Evolutionary conservation across 2,329 filamentous ascomycete genomes (phyloP).

Genomic region (Ceratocystis colombiana): DNA sequence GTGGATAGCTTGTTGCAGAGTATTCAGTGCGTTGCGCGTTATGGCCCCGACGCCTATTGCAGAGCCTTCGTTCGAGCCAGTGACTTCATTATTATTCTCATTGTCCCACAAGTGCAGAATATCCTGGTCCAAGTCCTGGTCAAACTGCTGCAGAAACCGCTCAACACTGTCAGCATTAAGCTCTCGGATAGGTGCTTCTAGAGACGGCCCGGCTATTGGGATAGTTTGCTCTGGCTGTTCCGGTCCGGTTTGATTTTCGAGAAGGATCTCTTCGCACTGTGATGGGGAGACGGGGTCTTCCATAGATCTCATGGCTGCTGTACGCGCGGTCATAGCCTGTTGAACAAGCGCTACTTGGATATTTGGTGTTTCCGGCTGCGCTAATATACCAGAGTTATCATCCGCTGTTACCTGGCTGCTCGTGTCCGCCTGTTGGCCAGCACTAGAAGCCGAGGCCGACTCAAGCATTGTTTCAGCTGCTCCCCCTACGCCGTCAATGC

Average conservation of each 20-base stretch:
- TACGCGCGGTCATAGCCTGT: conserved; percentile 25
- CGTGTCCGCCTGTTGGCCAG: background rate
- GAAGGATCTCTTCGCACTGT: background rate
- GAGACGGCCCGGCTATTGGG: background rate
- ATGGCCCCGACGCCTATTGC: conserved; percentile 29
- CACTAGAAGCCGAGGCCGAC: background rate
- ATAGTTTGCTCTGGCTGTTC: background rate
- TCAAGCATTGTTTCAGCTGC: background rate
- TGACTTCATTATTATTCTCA: conserved; percentile 30
- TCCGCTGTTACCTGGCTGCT: background rate
- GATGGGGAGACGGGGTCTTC: background rate
- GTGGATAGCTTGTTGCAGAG: conserved; percentile 23
- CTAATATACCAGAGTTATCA: background rate
- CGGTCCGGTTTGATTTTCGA: background rate
- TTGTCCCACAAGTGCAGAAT: conserved; percentile 50
- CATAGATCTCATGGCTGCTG: conserved; percentile 14
- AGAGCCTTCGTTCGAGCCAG: conserved; percentile 36
- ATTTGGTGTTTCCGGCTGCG: conserved; percentile 16
- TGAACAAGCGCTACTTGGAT: conserved; percentile 30
- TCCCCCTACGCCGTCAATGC: conserved; percentile 1
- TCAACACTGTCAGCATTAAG: conserved; percentile 25
- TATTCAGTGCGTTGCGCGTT: conserved; percentile 20
- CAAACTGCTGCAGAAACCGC: conserved; percentile 26
- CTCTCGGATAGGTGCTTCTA: conserved; percentile 20
- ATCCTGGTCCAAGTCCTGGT: conserved; percentile 45